A percentile compares a stretch with the other conserved stretches of the same genome.
Evolutionary conservation across 2,329 filamentous ascomycete species (phyloP).

Genomic region (Venturia carpophila): DNA sequence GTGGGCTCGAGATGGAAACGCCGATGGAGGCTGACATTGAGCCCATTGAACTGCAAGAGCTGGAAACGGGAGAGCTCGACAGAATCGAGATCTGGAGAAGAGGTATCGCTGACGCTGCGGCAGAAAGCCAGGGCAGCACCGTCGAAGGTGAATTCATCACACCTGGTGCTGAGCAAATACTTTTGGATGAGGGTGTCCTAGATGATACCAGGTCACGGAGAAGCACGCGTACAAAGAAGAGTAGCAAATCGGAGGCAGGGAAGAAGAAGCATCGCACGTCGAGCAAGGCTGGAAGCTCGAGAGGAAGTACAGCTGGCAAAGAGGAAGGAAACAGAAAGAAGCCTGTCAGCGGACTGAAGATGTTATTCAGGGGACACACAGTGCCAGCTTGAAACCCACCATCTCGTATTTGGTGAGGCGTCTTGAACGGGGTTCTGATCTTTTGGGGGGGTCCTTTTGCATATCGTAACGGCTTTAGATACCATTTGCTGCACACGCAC

Average conservation of each 20-base stretch:
- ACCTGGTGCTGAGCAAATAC: conserved; percentile 44
- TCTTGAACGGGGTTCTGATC: not conserved
- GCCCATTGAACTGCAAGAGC: conserved; percentile 43
- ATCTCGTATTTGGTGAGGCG: not conserved
- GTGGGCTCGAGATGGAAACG: not conserved
- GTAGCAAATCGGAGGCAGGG: not conserved
- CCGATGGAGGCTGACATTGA: conserved; percentile 21
- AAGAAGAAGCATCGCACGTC: conserved; percentile 6
- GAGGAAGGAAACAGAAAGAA: conserved; percentile 10
- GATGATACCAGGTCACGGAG: conserved; percentile 24
- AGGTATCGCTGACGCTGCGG: conserved; percentile 53
- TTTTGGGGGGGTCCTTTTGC: not conserved
- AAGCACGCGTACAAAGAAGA: conserved; percentile 9
- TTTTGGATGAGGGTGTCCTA: conserved; percentile 41
- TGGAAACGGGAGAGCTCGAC: conserved; percentile 49
- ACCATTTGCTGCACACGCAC: not conserved
- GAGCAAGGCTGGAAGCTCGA: conserved; percentile 2
- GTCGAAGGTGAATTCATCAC: conserved; percentile 61
- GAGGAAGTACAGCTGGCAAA: conserved; percentile 3
- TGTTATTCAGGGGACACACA: conserved; percentile 4
- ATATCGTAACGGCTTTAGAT: not conserved
- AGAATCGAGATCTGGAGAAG: conserved; percentile 56
- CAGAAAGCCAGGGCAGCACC: conserved; percentile 48
- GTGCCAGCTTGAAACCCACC: not conserved
- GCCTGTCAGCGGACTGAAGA: conserved; percentile 12